phyloP scores from a whole-genome alignment of 116 monocot species.

The Papilionanthe hybrid region DNA sequence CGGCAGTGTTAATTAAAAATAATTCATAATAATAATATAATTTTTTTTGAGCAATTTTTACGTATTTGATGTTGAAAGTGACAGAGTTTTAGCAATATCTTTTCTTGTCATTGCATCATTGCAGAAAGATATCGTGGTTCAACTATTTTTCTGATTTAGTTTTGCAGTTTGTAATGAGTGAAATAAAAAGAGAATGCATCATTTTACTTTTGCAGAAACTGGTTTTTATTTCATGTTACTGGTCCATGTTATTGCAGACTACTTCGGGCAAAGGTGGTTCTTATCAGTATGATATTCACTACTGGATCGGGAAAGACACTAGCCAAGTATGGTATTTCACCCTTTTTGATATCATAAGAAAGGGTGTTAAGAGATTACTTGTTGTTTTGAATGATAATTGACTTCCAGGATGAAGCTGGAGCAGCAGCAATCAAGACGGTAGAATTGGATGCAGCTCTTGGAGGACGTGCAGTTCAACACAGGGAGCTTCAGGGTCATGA shows the following conservation, averaged over 20 bases:
- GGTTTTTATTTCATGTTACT: background rate
- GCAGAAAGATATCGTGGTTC: no score
- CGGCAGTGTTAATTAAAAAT: no score
- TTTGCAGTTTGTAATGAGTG: no score
- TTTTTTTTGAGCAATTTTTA: no score
- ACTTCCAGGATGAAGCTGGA: conserved; percentile 90
- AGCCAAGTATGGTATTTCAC: conserved; percentile 60
- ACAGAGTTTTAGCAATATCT: no score
- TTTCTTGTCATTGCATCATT: no score
- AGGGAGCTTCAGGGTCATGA: conserved; percentile 95
- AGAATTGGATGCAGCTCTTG: conserved; percentile 89
- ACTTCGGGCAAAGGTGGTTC: conserved; percentile 82
- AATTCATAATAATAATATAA: no score
- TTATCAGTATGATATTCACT: conserved; percentile 85
- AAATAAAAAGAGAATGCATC: no score
- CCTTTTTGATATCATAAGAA: background rate
- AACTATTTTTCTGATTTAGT: no score
- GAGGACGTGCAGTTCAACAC: conserved; percentile 94
- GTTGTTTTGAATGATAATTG: conserved; percentile 14
- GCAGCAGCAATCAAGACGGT: conserved; percentile 96
- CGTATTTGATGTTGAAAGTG: no score
- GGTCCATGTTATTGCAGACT: conserved; percentile 41
- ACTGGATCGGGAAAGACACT: conserved; percentile 94
- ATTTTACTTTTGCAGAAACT: background rate
- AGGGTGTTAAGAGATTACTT: background rate